Percentiles rank a stretch among this genome's conserved stretches.
These are phyloP conservation scores for Lepidopterella palustris DNA, from an alignment of 495 filamentous ascomycete species.

Conservation along the genomic window DNA sequence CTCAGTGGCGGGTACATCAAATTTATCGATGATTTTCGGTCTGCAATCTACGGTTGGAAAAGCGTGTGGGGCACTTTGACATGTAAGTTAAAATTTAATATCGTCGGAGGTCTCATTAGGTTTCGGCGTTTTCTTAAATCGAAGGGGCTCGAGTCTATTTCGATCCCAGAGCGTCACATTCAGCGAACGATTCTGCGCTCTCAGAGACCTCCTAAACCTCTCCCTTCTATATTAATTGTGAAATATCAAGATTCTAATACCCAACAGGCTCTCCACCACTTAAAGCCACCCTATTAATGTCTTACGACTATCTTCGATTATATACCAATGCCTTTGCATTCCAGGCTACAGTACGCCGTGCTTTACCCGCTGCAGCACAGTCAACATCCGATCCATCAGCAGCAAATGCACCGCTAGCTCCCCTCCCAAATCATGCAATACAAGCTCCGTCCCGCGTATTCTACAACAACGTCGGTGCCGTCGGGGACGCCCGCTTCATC, in stretches of 20 bases:
- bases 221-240: no score
- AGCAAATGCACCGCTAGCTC: not conserved
- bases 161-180: no score
- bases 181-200: no score
- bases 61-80: slow-evolving; percentile 54
- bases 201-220: slow-evolving; percentile 15
- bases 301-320: slow-evolving; percentile 57
- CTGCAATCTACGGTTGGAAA: slow-evolving; percentile 57
- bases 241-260: not conserved
- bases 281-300: slow-evolving; percentile 52
- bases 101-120: no score
- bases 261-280: slow-evolving; percentile 48
- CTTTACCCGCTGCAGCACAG: slow-evolving; percentile 38
- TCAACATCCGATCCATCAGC: slow-evolving; percentile 9
- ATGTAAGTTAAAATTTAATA: slow-evolving; percentile 10
- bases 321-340: slow-evolving; percentile 65
- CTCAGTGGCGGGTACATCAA: slow-evolving; percentile 60
- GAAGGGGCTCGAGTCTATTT: no score
- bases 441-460: slow-evolving; percentile 31
- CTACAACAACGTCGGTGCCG: slow-evolving; percentile 36
- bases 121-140: no score
- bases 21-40: slow-evolving; percentile 60
- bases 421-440: slow-evolving; percentile 5
- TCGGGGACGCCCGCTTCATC: slow-evolving; percentile 37
- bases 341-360: slow-evolving; percentile 58